Evolutionary conservation across 495 filamentous ascomycete species (phyloP).

Genomic region (Lophium mytilinum): DNA sequence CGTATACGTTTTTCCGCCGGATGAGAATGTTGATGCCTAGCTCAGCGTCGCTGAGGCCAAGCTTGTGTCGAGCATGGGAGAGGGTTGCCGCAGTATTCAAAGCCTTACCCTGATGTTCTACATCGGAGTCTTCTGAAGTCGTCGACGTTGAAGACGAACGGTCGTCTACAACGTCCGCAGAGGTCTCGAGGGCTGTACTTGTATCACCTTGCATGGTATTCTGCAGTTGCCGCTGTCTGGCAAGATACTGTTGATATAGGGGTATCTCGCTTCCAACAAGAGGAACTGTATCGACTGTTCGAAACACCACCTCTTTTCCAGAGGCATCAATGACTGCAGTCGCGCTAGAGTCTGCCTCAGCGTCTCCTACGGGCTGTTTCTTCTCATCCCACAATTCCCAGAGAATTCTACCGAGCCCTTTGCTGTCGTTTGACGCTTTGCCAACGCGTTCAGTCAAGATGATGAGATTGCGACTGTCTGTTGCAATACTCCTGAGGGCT

Average conservation of each 20-base stretch:
- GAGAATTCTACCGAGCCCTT: slow-evolving; percentile 29
- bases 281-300: slow-evolving; percentile 50
- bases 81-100: slow-evolving; percentile 79
- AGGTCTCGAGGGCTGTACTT: slow-evolving; percentile 54
- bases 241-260: slow-evolving; percentile 84
- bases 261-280: slow-evolving; percentile 66
- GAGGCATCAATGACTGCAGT: slow-evolving; percentile 45
- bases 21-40: slow-evolving; percentile 84
- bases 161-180: slow-evolving; percentile 77
- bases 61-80: slow-evolving; percentile 71
- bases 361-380: background rate
- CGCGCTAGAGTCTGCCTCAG: background rate
- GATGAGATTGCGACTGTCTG: slow-evolving; percentile 69
- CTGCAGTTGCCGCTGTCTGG: slow-evolving; percentile 71
- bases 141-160: slow-evolving; percentile 68
- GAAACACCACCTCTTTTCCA: slow-evolving; percentile 53
- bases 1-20: slow-evolving; percentile 77
- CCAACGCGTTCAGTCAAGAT: slow-evolving; percentile 62
- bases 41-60: slow-evolving; percentile 74
- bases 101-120: slow-evolving; percentile 84
- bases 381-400: slow-evolving; percentile 31
- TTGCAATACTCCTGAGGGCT: slow-evolving; percentile 64
- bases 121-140: slow-evolving; percentile 80
- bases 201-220: slow-evolving; percentile 62
- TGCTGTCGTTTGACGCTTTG: background rate